Conservation (phyloP, 768 basidiomycete species). For the Dendrothele bispora region DNA sequence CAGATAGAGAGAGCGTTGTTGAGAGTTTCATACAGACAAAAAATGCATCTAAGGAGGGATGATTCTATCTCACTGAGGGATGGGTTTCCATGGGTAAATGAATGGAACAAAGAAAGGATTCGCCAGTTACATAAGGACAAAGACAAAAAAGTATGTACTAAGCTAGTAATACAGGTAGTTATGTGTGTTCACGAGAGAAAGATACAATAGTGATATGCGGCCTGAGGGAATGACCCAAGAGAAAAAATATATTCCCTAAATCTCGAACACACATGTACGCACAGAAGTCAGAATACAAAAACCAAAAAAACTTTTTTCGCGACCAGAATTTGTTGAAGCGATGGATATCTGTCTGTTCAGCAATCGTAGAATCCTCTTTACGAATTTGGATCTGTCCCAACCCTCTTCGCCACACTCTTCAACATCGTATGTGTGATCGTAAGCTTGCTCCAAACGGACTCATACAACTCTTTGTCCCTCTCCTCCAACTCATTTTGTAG, state of each 20-base stretch:
- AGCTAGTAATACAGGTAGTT: too few species aligned
- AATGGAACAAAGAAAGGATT: too few species aligned
- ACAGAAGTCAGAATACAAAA: not conserved
- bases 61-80: not conserved
- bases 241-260: not conserved
- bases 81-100: too few species aligned
- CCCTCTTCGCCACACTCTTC: conserved; percentile 1
- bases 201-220: too few species aligned
- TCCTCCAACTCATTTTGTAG: conserved; percentile 20
- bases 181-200: too few species aligned
- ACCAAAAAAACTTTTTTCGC: not conserved
- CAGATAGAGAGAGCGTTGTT: not conserved
- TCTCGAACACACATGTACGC: not conserved
- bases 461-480: conserved; percentile 23
- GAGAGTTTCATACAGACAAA: not conserved
- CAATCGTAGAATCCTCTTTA: too few species aligned
- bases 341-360: not conserved
- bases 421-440: conserved; percentile 3
- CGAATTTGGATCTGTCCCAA: too few species aligned
- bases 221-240: too few species aligned
- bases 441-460: conserved; percentile 23
- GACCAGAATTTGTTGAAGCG: not conserved
- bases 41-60: not conserved
- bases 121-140: too few species aligned
- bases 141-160: too few species aligned